Evolutionary conservation across 768 basidiomycete species (phyloP).

Genomic region (Candolleomyces efflorescens): DNA sequence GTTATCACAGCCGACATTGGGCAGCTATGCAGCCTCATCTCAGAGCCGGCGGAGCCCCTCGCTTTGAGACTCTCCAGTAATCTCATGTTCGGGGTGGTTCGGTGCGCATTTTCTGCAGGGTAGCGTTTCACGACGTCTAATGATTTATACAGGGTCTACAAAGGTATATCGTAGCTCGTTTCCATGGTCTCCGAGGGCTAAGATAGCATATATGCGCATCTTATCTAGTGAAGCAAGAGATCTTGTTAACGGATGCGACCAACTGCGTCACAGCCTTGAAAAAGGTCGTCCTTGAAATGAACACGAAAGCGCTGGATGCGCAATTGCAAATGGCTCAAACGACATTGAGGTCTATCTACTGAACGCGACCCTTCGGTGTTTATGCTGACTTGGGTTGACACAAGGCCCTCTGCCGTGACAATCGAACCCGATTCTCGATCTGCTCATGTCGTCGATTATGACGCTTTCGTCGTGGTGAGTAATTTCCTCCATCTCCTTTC

Average conservation of each 20-base stretch:
- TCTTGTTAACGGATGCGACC: constrained; percentile 77
- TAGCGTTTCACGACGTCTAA: too few species aligned
- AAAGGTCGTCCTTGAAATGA: constrained; percentile 69
- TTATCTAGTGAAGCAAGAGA: constrained; percentile 72
- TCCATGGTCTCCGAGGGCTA: neutral
- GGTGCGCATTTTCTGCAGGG: constrained; percentile 54
- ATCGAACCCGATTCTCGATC: constrained; percentile 47
- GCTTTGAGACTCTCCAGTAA: constrained; percentile 86
- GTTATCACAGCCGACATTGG: constrained; percentile 83
- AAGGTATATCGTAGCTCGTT: constrained; percentile 26
- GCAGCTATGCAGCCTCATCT: constrained; percentile 76
- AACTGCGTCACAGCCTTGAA: constrained; percentile 74
- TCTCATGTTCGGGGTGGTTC: constrained; percentile 83
- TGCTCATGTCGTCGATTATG: constrained; percentile 54
- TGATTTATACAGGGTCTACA: constrained; percentile 31
- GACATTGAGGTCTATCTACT: constrained; percentile 48
- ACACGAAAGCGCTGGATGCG: constrained; percentile 38
- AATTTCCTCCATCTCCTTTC: neutral
- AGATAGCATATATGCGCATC: neutral
- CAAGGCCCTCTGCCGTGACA: constrained; percentile 48
- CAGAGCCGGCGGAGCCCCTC: constrained; percentile 79
- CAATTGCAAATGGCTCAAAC: constrained; percentile 72
- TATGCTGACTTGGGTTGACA: neutral
- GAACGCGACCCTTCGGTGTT: neutral
- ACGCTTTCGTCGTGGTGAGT: constrained; percentile 56